Base-by-base conservation (phyloP, 2,329 filamentous ascomycete genomes). In the Xylariaceae sp. region DNA sequence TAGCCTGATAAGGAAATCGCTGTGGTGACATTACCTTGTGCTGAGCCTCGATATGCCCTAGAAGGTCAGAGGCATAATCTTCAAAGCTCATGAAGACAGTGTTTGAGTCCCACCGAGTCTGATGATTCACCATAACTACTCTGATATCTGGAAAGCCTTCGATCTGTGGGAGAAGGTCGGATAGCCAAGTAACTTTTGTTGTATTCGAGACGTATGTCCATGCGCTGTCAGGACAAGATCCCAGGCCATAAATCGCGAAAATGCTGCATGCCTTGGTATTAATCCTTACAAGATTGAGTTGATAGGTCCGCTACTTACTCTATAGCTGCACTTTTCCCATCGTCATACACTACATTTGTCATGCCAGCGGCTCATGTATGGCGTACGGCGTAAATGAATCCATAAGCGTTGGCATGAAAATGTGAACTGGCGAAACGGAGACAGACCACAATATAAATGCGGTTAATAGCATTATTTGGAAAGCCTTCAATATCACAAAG, bases 241-340 rank as follows among this genome's bases (percentile, higher is more conserved):
- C 49, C 12, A 51, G 42, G 19, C 49, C 49, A 12, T 51, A 26
- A 21, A 51, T 51, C 14, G 49, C 49, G 10, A 51, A 45, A 23
- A 51, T 45, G 19, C 49, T 51, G 23, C n/a, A n/a, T n/a, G n/a
- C n/a, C n/a, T n/a, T n/a, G n/a, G n/a, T n/a, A n/a, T n/a, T n/a
- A n/a, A n/a, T n/a, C n/a, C n/a, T n/a, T n/a, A n/a, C n/a, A n/a
- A n/a, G n/a, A n/a, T n/a, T n/a, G n/a, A n/a, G n/a, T n/a, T n/a
- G n/a, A n/a, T n/a, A n/a, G n/a, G n/a, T n/a, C n/a, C n/a, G n/a
- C n/a, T n/a, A 40, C 48, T 32, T 32, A 50, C 48, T 50, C 48
- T 16, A 50, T 6, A 32, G 6, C 23, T 7, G 48, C 48, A 12
- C 19, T 18, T n/a, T 12, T 20, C 20, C 48, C 48, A 23, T 23